A percentile compares a stretch with the other conserved stretches of the same genome.
phyloP scores from a whole-genome alignment of 495 filamentous ascomycete genomes.

The Penicillium samsonianum region DNA sequence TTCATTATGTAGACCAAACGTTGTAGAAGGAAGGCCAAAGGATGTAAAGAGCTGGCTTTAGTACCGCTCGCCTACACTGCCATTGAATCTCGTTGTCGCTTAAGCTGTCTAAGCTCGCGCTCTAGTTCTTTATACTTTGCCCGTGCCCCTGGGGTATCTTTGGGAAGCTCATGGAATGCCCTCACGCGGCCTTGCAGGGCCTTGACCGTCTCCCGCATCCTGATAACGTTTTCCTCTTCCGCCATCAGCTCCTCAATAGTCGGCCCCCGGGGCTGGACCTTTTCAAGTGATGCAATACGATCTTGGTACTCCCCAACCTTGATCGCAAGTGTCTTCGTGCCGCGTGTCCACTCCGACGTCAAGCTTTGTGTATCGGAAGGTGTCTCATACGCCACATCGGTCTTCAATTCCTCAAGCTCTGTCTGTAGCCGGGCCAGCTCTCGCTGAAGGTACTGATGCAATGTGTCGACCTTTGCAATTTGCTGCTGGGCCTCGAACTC shows the following conservation, averaged over 20 bases:
- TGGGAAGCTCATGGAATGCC: conserved; percentile 68
- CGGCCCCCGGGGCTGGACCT: conserved; percentile 37
- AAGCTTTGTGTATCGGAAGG: conserved; percentile 54
- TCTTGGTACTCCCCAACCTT: conserved; percentile 61
- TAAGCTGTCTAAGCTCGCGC: conserved; percentile 58
- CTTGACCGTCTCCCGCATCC: conserved; percentile 39
- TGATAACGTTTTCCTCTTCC: conserved; percentile 44
- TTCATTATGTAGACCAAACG: not conserved
- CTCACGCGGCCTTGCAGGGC: conserved; percentile 55
- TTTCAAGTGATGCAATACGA: conserved; percentile 44
- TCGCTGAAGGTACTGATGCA: conserved; percentile 46
- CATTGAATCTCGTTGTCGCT: conserved; percentile 64
- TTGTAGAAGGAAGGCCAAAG: not conserved
- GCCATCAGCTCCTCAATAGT: conserved; percentile 53
- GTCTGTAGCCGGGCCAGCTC: conserved; percentile 41
- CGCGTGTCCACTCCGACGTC: conserved; percentile 63
- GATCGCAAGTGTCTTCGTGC: conserved; percentile 57
- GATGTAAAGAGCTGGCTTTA: not conserved
- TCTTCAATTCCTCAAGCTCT: conserved; percentile 43
- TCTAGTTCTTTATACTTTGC: conserved; percentile 64
- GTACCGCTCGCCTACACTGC: conserved; percentile 41
- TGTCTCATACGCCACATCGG: conserved; percentile 51
- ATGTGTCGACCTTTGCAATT: conserved; percentile 57
- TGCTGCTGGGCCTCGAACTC: conserved; percentile 43
- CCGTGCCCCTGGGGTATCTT: conserved; percentile 65